A percentile compares a stretch with the other conserved stretches of the same genome.
These are phyloP conservation scores for Chimonanthus praecox DNA, from an alignment of 164 flowering plant genomes.

Conservation along the genomic window DNA sequence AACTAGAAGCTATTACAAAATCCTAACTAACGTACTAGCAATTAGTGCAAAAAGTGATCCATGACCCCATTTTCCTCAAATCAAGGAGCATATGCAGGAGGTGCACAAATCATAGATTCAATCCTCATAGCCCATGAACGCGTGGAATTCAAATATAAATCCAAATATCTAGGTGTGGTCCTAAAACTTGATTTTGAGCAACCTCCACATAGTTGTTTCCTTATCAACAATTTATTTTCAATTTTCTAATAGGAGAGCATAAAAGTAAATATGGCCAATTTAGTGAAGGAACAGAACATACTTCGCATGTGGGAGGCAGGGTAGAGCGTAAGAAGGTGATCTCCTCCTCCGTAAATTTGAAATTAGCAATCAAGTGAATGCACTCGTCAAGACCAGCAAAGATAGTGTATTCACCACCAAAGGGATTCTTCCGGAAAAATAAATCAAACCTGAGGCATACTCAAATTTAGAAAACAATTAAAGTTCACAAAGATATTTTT, in stretches of 20 bases:
- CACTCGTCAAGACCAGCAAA: slow-evolving; percentile 97
- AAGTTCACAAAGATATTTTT: no score
- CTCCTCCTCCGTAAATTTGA: slow-evolving; percentile 72
- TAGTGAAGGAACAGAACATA: slow-evolving; percentile 10
- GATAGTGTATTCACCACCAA: slow-evolving; percentile 94
- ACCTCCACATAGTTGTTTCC: background rate
- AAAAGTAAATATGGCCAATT: background rate
- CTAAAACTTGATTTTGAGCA: background rate
- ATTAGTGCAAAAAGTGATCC: no score
- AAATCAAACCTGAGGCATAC: slow-evolving; percentile 79
- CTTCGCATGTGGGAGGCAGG: slow-evolving; percentile 83
- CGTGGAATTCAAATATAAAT: no score
- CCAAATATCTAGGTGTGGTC: background rate
- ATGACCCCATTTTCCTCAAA: no score
- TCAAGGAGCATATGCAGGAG: no score
- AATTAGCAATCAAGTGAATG: slow-evolving; percentile 81
- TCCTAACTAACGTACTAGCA: no score
- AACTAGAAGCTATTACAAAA: no score
- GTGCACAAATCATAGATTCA: no score
- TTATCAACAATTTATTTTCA: background rate
- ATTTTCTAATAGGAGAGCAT: background rate
- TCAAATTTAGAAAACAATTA: background rate
- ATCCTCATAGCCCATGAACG: no score
- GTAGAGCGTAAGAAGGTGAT: slow-evolving; percentile 51
- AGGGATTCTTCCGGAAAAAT: slow-evolving; percentile 89